phyloP scores from a whole-genome alignment of 1,284 basidiomycete species.

The Paramarasmius palmivorus region DNA sequence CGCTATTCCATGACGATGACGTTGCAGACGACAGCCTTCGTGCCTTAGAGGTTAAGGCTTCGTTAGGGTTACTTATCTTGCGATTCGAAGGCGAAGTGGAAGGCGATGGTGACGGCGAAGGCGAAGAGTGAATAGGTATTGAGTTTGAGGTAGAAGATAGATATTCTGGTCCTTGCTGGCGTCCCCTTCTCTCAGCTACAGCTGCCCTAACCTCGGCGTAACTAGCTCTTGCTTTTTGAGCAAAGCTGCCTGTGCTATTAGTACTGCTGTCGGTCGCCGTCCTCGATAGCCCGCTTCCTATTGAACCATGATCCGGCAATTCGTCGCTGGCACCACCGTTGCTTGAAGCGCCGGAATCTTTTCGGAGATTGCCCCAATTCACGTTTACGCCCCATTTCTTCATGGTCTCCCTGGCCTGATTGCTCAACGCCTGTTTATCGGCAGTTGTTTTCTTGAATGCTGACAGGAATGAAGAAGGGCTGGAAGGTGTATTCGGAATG shows the following conservation, averaged over 20 bases:
- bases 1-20: conserved; percentile 1
- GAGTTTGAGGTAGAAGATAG: conserved; percentile 17
- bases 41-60: neutral
- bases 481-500: conserved; percentile 33
- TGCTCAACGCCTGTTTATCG: conserved; percentile 82
- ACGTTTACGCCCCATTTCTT: conserved; percentile 86
- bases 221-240: conserved; percentile 49
- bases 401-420: conserved; percentile 81
- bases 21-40: neutral
- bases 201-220: conserved; percentile 74
- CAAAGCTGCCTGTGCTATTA: conserved; percentile 24
- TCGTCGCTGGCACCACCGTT: conserved; percentile 36
- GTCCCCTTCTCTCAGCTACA: conserved; percentile 61
- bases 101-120: conserved; percentile 11
- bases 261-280: conserved; percentile 28
- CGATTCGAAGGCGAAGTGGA: conserved; percentile 10
- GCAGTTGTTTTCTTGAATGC: conserved; percentile 73
- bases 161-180: conserved; percentile 26
- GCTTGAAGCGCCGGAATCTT: conserved; percentile 37
- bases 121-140: conserved; percentile 1
- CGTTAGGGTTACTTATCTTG: neutral
- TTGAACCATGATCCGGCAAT: conserved; percentile 41
- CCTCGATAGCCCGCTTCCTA: conserved; percentile 31
- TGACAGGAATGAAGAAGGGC: conserved; percentile 63
- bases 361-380: conserved; percentile 69